Percentiles rank a stretch among this genome's conserved stretches.
Conservation (phyloP, 805 yeast species). For the Schizosaccharomyces lindneri region DNA sequence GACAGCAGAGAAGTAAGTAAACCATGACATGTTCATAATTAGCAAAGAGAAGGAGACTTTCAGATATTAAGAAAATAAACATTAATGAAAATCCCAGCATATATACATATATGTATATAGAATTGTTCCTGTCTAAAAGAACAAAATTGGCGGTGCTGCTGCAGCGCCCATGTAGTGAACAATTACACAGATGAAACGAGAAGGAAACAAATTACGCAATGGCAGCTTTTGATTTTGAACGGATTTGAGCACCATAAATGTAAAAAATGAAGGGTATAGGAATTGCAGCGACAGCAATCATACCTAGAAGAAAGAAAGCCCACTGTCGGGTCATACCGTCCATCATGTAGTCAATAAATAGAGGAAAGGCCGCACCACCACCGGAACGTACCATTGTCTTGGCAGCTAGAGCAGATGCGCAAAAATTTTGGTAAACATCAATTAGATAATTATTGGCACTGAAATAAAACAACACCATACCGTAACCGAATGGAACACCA, state of each 20-base stretch:
- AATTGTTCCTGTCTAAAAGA: no score
- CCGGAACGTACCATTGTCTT: conserved; percentile 35
- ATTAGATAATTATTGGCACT: conserved; percentile 54
- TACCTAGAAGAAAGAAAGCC: conserved; percentile 32
- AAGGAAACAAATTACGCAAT: neutral
- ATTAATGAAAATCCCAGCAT: no score
- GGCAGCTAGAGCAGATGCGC: conserved; percentile 35
- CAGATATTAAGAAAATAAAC: no score
- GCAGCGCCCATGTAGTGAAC: no score
- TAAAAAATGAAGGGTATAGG: conserved; percentile 21
- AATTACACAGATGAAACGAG: neutral
- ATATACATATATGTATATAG: no score
- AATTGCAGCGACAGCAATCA: conserved; percentile 24
- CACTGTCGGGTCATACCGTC: conserved; percentile 24
- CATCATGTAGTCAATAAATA: conserved; percentile 33
- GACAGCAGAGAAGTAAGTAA: no score
- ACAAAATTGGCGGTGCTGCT: no score
- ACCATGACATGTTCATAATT: no score
- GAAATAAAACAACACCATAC: conserved; percentile 30
- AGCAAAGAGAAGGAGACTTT: no score
- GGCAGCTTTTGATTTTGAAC: neutral
- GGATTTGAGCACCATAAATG: neutral
- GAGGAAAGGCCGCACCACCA: conserved; percentile 35
- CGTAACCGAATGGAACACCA: conserved; percentile 28
- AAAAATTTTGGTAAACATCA: conserved; percentile 52